Conservation (phyloP, 75 land plant genomes). For the Picea sitchensis region DNA sequence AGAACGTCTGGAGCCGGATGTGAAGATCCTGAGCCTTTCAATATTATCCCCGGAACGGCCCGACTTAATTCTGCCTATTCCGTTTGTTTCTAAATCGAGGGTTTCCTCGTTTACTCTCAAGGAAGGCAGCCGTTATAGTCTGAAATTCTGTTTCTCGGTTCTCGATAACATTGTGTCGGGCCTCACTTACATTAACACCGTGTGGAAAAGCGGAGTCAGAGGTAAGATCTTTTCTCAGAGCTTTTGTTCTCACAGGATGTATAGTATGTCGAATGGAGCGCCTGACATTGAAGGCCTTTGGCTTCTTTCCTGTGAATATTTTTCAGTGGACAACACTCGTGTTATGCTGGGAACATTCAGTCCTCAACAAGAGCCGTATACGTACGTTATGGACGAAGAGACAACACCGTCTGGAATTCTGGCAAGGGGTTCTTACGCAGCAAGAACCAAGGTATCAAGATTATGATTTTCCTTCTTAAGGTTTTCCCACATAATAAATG, state of each 20-base stretch:
- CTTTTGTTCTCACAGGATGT: neutral
- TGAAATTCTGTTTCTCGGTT: conserved; percentile 74
- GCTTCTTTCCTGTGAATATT: neutral
- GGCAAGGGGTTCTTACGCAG: conserved; percentile 44
- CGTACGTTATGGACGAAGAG: conserved; percentile 36
- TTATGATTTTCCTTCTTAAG: too few species aligned
- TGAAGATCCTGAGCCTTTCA: conserved; percentile 55
- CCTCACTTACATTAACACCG: conserved; percentile 71
- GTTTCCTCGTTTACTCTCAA: conserved; percentile 73
- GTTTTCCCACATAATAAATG: neutral
- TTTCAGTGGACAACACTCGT: conserved; percentile 34
- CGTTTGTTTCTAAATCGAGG: conserved; percentile 39
- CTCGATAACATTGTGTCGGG: conserved; percentile 88
- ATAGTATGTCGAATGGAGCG: neutral
- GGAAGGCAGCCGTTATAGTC: conserved; percentile 70
- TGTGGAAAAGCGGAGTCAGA: conserved; percentile 88
- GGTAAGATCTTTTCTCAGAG: conserved; percentile 30
- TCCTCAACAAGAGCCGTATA: conserved; percentile 44
- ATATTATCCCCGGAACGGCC: conserved; percentile 57
- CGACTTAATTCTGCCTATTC: conserved; percentile 62
- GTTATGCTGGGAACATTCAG: conserved; percentile 53
- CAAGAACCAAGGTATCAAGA: conserved; percentile 30
- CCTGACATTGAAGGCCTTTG: neutral
- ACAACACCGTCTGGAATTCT: conserved; percentile 47
- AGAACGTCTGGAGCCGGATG: conserved; percentile 82